Evolutionary conservation across 108 stramenopile genomes (phyloP).

Genomic region (Craspedostauros australis): DNA sequence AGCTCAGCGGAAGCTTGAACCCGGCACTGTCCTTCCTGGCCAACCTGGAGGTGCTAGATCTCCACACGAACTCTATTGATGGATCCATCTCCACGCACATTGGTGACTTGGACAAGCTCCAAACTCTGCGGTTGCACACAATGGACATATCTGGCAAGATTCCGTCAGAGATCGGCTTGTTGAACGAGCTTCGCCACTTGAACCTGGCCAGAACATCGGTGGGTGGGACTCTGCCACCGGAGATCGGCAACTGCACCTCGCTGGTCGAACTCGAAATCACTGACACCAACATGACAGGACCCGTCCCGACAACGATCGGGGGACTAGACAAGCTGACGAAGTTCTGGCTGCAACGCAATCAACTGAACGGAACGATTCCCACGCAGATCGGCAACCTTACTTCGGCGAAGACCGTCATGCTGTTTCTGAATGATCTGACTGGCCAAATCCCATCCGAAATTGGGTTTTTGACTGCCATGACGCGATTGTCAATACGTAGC

Average conservation of each 20-base stretch:
- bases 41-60: too few relatives aligned
- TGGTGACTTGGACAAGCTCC: too few relatives aligned
- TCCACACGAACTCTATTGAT: too few relatives aligned
- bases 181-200: too few relatives aligned
- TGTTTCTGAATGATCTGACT: conserved; percentile 1
- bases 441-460: conserved; percentile 4
- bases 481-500: conserved; percentile 3
- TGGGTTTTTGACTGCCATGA: neutral
- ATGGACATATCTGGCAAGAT: too few relatives aligned
- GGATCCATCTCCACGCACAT: too few relatives aligned
- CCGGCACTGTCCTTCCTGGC: too few relatives aligned
- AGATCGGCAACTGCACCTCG: conserved; percentile 18
- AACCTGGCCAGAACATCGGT: conserved; percentile 33
- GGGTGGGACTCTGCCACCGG: conserved; percentile 32
- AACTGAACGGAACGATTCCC: conserved; percentile 48
- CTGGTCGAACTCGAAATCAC: conserved; percentile 35
- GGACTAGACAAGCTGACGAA: conserved; percentile 33
- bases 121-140: too few relatives aligned
- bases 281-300: conserved; percentile 43
- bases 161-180: too few relatives aligned
- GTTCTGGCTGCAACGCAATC: conserved; percentile 39
- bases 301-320: conserved; percentile 40
- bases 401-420: too few relatives aligned
- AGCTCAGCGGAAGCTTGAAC: too few relatives aligned
- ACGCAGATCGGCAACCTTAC: conserved; percentile 39